Conservation (phyloP, 768 basidiomycete genomes). For the Asterophora parasitica region DNA sequence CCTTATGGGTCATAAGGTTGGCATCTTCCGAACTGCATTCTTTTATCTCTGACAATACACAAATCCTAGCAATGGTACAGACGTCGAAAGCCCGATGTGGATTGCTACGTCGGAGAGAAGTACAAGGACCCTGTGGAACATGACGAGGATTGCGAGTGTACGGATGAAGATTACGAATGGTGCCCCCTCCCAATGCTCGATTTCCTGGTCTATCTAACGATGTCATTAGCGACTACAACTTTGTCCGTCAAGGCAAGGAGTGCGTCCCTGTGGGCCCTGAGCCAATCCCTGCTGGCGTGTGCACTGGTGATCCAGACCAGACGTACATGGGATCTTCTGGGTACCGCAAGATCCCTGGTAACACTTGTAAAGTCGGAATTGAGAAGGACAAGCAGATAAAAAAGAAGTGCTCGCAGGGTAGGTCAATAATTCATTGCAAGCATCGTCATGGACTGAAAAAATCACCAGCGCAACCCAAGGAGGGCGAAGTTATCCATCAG, state of each 20-base stretch:
- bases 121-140: conserved; percentile 82
- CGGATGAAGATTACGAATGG: conserved; percentile 93
- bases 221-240: conserved; percentile 79
- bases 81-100: conserved; percentile 73
- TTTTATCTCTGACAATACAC: background rate
- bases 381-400: conserved; percentile 63
- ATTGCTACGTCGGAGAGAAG: conserved; percentile 90
- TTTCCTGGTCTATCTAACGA: background rate
- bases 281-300: conserved; percentile 74
- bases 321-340: conserved; percentile 87
- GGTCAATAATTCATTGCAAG: conserved; percentile 22
- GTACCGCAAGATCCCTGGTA: conserved; percentile 87
- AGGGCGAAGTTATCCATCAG: conserved; percentile 76
- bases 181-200: conserved; percentile 24
- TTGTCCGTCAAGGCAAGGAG: conserved; percentile 60
- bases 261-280: conserved; percentile 90
- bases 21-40: conserved; percentile 13
- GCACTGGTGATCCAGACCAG: conserved; percentile 47
- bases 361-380: conserved; percentile 73
- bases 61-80: conserved; percentile 85
- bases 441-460: background rate
- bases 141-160: conserved; percentile 80
- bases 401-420: conserved; percentile 81
- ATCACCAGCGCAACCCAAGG: conserved; percentile 63
- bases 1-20: conserved; percentile 90